phyloP scores from a whole-genome alignment of 139 green algal species.

The Chlorella sp. region DNA sequence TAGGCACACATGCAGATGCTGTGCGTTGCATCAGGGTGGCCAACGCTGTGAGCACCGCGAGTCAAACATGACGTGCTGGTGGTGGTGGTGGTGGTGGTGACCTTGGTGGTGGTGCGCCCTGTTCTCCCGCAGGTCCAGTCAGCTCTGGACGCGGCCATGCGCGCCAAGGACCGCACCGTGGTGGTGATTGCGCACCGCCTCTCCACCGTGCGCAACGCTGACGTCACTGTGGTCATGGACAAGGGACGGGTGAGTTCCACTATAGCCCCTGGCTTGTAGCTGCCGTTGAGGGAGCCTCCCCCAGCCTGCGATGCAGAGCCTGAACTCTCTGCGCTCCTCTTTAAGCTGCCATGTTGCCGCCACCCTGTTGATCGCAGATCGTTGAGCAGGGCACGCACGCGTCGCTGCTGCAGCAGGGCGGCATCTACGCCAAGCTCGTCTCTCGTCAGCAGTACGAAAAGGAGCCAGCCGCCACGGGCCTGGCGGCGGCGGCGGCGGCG shows the following conservation, averaged over 20 bases:
- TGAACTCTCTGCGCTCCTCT: too few species aligned
- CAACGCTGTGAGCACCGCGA: background rate
- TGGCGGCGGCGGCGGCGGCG: background rate
- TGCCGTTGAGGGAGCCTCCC: too few species aligned
- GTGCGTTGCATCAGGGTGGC: background rate
- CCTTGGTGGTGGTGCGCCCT: background rate
- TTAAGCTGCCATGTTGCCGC: too few species aligned
- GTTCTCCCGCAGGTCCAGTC: slow-evolving; percentile 45
- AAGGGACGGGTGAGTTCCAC: slow-evolving; percentile 56
- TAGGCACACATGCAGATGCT: background rate
- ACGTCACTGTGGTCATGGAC: slow-evolving; percentile 69
- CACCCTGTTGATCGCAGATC: too few species aligned
- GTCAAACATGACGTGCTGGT: background rate
- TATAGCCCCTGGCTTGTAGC: too few species aligned
- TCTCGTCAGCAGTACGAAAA: slow-evolving; percentile 46
- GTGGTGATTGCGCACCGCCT: slow-evolving; percentile 79
- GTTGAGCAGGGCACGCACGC: slow-evolving; percentile 64
- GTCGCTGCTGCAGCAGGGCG: slow-evolving; percentile 36
- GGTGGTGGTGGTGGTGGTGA: background rate
- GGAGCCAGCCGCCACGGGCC: background rate
- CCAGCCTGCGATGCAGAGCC: too few species aligned
- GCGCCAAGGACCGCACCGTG: slow-evolving; percentile 41
- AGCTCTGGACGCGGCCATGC: slow-evolving; percentile 64
- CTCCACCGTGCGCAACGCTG: slow-evolving; percentile 66
- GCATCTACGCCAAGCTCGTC: slow-evolving; percentile 66